Base-by-base conservation (phyloP, 2,329 filamentous ascomycete genomes). In the Neonectria coccinea region DNA sequence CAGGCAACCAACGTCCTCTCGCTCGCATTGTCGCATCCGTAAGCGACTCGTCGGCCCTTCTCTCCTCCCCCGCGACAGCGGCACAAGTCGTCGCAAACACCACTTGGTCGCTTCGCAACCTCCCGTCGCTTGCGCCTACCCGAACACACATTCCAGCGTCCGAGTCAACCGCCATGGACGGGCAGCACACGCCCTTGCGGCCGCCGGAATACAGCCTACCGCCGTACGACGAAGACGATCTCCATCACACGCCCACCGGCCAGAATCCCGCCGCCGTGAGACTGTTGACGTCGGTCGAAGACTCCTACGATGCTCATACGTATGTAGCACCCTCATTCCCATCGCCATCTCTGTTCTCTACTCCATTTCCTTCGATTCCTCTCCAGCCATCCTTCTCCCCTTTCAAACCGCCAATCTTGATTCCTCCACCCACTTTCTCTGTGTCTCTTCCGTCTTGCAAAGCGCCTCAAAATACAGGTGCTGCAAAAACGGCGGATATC, bases 221-320 rank as follows among this genome's bases (percentile, higher is more conserved):
- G 20, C 77, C 78, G 57, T 89, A 90, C 73, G 84, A 86, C 72
- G 85, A 87, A 57, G 85, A 88, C 56, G 68, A 75, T 55, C 59
- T 72, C 64, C 79, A 85, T 69, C 79, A 82, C 67, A 83, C 81
- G 29, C 81, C 82, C 18, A 80, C 79, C 42, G 80, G 81, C 64
- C 79, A 82, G 60, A 85, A 84, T 73, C 78, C 82, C 48, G 83
- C 87, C 36, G 85, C 83, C 66, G 84, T 90, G 59, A 84, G 88
- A 72, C 79, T 91, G 71, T 79, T 91, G 79, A 90, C 88, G 56
- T 89, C 87, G 7, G 82, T 88, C 76, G 88, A 90, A 73, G 87
- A 89, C 51, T 79, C 84, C n/a, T 69, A 75, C 72, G 80, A 79
- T 79, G 82, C 67, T 60, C 79, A 81, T 75, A 81, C 84, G 87